Evolutionary conservation across 805 yeast genomes (phyloP).

Genomic region (Saccharomycopsis vini): DNA sequence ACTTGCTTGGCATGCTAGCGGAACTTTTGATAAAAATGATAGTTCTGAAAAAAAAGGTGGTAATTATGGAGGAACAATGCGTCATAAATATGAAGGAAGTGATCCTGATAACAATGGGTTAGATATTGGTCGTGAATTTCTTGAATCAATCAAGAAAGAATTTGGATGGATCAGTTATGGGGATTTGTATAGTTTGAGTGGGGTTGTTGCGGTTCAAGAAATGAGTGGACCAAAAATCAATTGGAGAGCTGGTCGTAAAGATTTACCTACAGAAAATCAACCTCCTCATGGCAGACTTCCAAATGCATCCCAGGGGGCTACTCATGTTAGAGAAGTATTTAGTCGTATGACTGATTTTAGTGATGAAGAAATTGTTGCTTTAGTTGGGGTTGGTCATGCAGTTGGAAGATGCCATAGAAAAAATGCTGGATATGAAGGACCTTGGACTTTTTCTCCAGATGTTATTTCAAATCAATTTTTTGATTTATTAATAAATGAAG

Average conservation of each 20-base stretch:
- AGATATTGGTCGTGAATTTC: slow-evolving; percentile 44
- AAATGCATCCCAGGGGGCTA: slow-evolving; percentile 55
- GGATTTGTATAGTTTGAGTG: slow-evolving; percentile 72
- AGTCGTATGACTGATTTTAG: slow-evolving; percentile 42
- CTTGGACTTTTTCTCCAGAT: slow-evolving; percentile 82
- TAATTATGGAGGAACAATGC: slow-evolving; percentile 64
- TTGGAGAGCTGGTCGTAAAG: slow-evolving; percentile 80
- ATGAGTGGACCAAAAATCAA: slow-evolving; percentile 68
- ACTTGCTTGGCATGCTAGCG: slow-evolving; percentile 81
- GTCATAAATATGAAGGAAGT: slow-evolving; percentile 36
- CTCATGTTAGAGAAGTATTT: slow-evolving; percentile 57
- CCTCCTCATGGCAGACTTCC: slow-evolving; percentile 71
- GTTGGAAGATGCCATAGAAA: slow-evolving; percentile 63
- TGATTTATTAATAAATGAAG: slow-evolving; percentile 46
- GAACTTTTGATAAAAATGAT: slow-evolving; percentile 59
- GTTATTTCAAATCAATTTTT: slow-evolving; percentile 68
- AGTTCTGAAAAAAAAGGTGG: slow-evolving; percentile 50
- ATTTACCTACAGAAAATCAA: slow-evolving; percentile 38
- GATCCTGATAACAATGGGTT: slow-evolving; percentile 61
- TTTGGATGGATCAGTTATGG: slow-evolving; percentile 71
- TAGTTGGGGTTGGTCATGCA: slow-evolving; percentile 68
- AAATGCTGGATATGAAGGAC: slow-evolving; percentile 77
- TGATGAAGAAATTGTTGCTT: slow-evolving; percentile 64
- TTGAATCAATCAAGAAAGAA: slow-evolving; percentile 43
- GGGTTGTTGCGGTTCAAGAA: slow-evolving; percentile 70